Evolutionary conservation across 2,329 filamentous ascomycete genomes (phyloP).

Genomic region (Neonectria faginata): DNA sequence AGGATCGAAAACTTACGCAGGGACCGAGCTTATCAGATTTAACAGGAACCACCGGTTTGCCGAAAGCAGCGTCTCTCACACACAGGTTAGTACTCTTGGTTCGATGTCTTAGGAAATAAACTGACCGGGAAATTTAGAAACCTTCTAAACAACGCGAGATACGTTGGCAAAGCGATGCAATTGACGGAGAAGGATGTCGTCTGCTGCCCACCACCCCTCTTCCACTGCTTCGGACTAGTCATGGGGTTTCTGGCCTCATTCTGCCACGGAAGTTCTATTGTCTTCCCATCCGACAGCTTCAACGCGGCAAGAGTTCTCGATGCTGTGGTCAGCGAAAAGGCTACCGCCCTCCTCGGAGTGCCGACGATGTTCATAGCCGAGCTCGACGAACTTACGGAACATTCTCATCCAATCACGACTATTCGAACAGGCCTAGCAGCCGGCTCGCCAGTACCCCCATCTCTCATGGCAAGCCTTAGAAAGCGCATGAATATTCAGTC

Average conservation of each 20-base stretch:
- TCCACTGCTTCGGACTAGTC: constrained; percentile 79
- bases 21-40: neutral
- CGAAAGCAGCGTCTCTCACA: constrained; percentile 34
- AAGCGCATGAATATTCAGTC: constrained; percentile 9
- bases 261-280: constrained; percentile 71
- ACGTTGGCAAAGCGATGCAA: constrained; percentile 62
- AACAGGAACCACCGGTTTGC: constrained; percentile 31
- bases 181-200: constrained; percentile 64
- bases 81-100: constrained; percentile 12
- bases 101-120: too few relatives aligned
- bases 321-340: constrained; percentile 62
- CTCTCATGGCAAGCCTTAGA: neutral
- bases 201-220: constrained; percentile 73
- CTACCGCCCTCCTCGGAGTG: constrained; percentile 65
- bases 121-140: constrained; percentile 35
- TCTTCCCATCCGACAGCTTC: constrained; percentile 76
- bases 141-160: constrained; percentile 68
- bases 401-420: neutral
- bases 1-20: neutral
- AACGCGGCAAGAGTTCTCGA: constrained; percentile 68
- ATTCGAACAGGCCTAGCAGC: constrained; percentile 9
- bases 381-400: constrained; percentile 56
- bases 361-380: constrained; percentile 80
- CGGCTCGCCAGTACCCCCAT: constrained; percentile 10
- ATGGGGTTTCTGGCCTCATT: constrained; percentile 77